Conservation (phyloP, 1,284 basidiomycete species). For the Leccinum fuscescens region DNA sequence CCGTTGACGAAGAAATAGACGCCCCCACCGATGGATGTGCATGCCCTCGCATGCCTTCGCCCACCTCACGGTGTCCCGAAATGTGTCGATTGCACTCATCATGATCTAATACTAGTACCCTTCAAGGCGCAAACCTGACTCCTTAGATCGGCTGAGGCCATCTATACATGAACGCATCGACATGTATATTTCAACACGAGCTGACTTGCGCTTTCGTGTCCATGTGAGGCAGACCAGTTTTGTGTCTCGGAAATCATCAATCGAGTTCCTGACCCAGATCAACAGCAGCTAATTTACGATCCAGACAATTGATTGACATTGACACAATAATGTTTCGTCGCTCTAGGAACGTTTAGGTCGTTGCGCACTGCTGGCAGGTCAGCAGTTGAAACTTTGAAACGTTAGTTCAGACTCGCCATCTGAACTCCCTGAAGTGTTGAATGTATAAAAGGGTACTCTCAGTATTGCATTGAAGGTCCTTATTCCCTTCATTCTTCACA, state of each 20-base stretch:
- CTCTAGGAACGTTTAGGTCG: not conserved
- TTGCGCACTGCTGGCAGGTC: too few relatives aligned
- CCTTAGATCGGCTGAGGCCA: not conserved
- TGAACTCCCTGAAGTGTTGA: not conserved
- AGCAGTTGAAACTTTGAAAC: not conserved
- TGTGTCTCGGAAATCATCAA: not conserved
- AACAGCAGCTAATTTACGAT: not conserved
- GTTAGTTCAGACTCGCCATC: not conserved
- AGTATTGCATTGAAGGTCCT: not conserved
- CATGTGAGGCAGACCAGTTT: not conserved
- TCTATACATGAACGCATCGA: not conserved
- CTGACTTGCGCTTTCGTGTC: not conserved
- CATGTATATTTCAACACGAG: not conserved
- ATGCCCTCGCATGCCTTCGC: too few relatives aligned
- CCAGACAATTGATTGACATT: not conserved
- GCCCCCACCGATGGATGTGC: too few relatives aligned
- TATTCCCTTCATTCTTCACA: not conserved
- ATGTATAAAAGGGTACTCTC: not conserved
- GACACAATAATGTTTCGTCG: not conserved
- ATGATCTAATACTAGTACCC: not conserved
- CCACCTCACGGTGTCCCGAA: too few relatives aligned
- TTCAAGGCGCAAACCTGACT: not conserved
- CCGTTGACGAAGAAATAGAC: too few relatives aligned
- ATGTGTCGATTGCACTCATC: not conserved
- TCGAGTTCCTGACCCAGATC: not conserved